These are phyloP conservation scores for Cladosporium sp. DNA, from an alignment of 2,329 filamentous ascomycete genomes.

Conservation along the genomic window DNA sequence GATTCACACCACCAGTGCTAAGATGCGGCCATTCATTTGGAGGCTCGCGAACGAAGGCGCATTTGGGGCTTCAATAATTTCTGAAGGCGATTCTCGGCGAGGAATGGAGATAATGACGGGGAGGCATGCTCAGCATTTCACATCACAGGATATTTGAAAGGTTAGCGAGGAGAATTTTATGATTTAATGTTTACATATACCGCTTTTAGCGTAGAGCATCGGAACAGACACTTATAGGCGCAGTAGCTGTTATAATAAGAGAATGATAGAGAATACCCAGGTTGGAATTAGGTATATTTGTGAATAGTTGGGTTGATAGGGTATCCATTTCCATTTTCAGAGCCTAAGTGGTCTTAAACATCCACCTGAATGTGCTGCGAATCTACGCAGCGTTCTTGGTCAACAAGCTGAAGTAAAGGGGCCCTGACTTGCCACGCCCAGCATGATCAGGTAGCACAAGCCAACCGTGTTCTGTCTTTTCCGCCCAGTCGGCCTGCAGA, in stretches of 20 bases:
- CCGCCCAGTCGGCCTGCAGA: slow-evolving; percentile 17
- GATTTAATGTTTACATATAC: not conserved
- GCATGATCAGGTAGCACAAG: slow-evolving; percentile 38
- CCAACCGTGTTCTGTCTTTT: slow-evolving; percentile 36
- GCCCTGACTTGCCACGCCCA: slow-evolving; percentile 35
- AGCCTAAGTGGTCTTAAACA: no score
- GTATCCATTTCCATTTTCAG: no score
- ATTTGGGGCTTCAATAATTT: not conserved
- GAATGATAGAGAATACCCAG: no score
- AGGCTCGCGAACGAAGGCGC: not conserved
- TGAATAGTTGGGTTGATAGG: no score
- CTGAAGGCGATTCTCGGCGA: not conserved
- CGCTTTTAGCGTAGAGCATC: no score
- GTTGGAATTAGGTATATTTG: no score
- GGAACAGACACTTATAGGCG: no score
- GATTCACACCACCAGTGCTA: not conserved
- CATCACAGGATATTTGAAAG: not conserved
- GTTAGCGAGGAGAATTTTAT: not conserved
- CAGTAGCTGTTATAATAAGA: no score
- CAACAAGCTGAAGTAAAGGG: slow-evolving; percentile 37
- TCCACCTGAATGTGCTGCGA: no score
- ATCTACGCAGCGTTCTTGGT: slow-evolving; percentile 25
- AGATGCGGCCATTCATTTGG: not conserved
- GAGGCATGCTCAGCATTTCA: no score
- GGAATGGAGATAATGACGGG: not conserved